These are phyloP conservation scores for Aaosphaeria arxii DNA, from an alignment of 2,329 filamentous ascomycete genomes.

Conservation along the genomic window DNA sequence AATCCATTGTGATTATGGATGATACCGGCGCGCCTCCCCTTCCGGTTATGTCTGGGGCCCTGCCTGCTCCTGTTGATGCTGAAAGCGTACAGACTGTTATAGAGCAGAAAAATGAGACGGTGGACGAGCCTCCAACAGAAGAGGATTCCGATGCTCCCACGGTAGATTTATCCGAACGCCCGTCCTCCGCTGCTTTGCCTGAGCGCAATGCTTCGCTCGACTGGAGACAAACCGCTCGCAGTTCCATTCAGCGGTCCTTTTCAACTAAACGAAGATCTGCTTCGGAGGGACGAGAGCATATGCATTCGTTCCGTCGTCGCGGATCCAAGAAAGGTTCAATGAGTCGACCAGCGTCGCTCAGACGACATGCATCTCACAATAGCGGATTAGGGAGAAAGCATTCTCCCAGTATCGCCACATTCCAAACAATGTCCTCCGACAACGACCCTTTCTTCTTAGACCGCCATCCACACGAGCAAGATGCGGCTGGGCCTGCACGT, in stretches of 20 bases:
- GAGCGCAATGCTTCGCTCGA: conserved; percentile 8
- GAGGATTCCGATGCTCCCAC: background rate
- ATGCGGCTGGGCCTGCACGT: conserved; percentile 20
- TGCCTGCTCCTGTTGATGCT: conserved; percentile 19
- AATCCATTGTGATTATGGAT: conserved; percentile 87
- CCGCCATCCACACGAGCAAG: conserved; percentile 17
- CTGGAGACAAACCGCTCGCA: conserved; percentile 16
- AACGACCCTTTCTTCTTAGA: conserved; percentile 41
- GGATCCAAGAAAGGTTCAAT: conserved; percentile 28
- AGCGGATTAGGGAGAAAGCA: conserved; percentile 53
- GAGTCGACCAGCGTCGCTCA: conserved; percentile 40
- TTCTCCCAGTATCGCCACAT: conserved; percentile 59
- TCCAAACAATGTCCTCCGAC: conserved; percentile 40
- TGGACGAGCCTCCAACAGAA: background rate
- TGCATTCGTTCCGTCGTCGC: conserved; percentile 34
- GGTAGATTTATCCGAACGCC: too few relatives aligned
- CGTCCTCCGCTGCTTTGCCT: background rate
- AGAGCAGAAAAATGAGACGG: too few relatives aligned
- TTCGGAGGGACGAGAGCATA: conserved; percentile 27
- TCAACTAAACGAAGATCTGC: conserved; percentile 22
- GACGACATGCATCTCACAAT: conserved; percentile 60
- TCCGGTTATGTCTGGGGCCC: conserved; percentile 52
- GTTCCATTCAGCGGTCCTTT: conserved; percentile 14
- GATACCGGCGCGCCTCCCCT: conserved; percentile 57
- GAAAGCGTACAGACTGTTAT: background rate